phyloP scores from a whole-genome alignment of 129 eudicot species.

The Artemisia annua region DNA sequence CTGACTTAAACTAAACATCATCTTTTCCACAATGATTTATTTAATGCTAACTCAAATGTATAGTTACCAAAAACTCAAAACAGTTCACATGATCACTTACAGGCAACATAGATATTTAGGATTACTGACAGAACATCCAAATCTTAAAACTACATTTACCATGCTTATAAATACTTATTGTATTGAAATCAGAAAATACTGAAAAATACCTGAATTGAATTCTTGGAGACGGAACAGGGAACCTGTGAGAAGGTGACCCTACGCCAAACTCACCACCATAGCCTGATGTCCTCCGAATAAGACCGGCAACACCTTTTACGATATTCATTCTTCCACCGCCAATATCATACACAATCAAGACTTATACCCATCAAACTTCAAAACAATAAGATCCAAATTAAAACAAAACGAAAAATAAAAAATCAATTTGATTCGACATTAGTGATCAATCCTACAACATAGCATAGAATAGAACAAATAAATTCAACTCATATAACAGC shows the following conservation, averaged over 20 bases:
- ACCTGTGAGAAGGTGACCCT: constrained; percentile 55
- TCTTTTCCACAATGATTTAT: no score
- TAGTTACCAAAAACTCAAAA: no score
- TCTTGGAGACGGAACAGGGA: constrained; percentile 54
- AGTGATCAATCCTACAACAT: not conserved
- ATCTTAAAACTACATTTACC: constrained; percentile 10
- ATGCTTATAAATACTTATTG: not conserved
- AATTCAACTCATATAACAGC: constrained; percentile 1
- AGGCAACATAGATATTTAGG: not conserved
- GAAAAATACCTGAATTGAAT: constrained; percentile 68
- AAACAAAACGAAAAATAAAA: constrained; percentile 14
- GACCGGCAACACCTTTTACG: constrained; percentile 95
- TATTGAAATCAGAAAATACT: constrained; percentile 9
- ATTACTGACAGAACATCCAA: constrained; percentile 14
- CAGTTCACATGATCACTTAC: no score
- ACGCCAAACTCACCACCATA: constrained; percentile 54
- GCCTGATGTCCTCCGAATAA: constrained; percentile 81
- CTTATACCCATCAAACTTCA: constrained; percentile 44
- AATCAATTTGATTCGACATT: constrained; percentile 4
- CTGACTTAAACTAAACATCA: no score
- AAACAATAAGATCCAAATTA: constrained; percentile 34
- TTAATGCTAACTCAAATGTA: no score
- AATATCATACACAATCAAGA: constrained; percentile 41
- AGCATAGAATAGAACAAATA: no score
- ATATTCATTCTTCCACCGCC: constrained; percentile 81